phyloP scores from a whole-genome alignment of 2,329 filamentous ascomycete species.

The Aspergillus alliaceus region DNA sequence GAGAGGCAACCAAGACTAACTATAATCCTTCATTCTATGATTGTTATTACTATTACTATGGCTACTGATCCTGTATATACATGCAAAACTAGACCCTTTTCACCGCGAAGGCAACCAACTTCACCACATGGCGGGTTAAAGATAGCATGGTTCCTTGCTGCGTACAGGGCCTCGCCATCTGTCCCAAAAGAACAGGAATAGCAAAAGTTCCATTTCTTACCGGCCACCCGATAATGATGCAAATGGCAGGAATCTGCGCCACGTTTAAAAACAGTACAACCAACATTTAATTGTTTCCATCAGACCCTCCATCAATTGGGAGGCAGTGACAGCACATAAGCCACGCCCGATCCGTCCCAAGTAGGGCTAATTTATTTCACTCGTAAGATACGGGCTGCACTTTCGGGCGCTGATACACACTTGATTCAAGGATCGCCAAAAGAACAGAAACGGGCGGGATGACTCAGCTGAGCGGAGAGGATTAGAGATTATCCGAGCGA shows the following conservation, averaged over 20 bases:
- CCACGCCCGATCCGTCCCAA: background rate
- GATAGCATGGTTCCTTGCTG: conserved; percentile 10
- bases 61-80: background rate
- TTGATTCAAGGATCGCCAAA: background rate
- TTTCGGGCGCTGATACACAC: background rate
- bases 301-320: background rate
- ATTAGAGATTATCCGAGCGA: conserved; percentile 1
- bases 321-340: conserved; percentile 5
- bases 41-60: background rate
- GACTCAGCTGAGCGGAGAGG: conserved; percentile 5
- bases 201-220: background rate
- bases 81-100: background rate
- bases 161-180: conserved; percentile 5
- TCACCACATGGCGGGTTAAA: conserved; percentile 3
- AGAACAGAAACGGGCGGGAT: background rate
- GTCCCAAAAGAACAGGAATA: background rate
- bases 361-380: background rate
- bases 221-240: conserved; percentile 6
- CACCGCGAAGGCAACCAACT: background rate
- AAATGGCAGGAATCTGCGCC: conserved; percentile 6
- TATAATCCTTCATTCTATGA: background rate
- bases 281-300: background rate
- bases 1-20: background rate
- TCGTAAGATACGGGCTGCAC: background rate
- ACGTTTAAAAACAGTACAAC: background rate